Percentiles rank a stretch among this genome's conserved stretches.
phyloP scores from a whole-genome alignment of 2,329 filamentous ascomycete genomes.

The Arthrinium phaeospermum region DNA sequence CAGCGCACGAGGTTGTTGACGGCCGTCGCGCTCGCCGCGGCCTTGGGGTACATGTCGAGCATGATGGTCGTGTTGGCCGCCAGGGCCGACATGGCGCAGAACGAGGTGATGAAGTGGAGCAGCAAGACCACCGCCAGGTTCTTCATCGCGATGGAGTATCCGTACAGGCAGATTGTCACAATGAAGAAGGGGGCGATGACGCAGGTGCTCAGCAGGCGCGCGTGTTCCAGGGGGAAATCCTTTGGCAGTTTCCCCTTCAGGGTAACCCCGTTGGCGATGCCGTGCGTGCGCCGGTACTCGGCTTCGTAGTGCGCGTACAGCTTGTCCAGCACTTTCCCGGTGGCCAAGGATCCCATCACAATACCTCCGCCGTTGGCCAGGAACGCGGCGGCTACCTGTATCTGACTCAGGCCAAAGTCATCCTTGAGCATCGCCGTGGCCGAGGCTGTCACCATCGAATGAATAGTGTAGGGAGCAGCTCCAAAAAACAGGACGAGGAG shows the following conservation, averaged over 20 bases:
- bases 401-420: slow-evolving; percentile 32
- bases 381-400: slow-evolving; percentile 34
- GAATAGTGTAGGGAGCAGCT: slow-evolving; percentile 43
- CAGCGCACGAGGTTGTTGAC: slow-evolving; percentile 43
- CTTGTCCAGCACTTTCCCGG: slow-evolving; percentile 48
- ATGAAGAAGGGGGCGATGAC: slow-evolving; percentile 46
- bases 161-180: slow-evolving; percentile 41
- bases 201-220: slow-evolving; percentile 45
- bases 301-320: slow-evolving; percentile 39
- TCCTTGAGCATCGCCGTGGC: slow-evolving; percentile 44
- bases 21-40: slow-evolving; percentile 39
- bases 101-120: slow-evolving; percentile 43
- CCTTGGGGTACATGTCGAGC: slow-evolving; percentile 39
- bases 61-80: slow-evolving; percentile 41
- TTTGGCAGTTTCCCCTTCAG: slow-evolving; percentile 32
- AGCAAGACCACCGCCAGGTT: slow-evolving; percentile 31
- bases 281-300: slow-evolving; percentile 36
- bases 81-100: slow-evolving; percentile 44
- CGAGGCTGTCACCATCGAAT: slow-evolving; percentile 53
- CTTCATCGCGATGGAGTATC: slow-evolving; percentile 37
- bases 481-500: slow-evolving; percentile 43
- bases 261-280: slow-evolving; percentile 32
- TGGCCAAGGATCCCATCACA: slow-evolving; percentile 46
- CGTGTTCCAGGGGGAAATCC: slow-evolving; percentile 51
- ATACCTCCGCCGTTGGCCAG: slow-evolving; percentile 41